phyloP scores from a whole-genome alignment of 2,329 filamentous ascomycete species.

The Geosmithia putterillii region DNA sequence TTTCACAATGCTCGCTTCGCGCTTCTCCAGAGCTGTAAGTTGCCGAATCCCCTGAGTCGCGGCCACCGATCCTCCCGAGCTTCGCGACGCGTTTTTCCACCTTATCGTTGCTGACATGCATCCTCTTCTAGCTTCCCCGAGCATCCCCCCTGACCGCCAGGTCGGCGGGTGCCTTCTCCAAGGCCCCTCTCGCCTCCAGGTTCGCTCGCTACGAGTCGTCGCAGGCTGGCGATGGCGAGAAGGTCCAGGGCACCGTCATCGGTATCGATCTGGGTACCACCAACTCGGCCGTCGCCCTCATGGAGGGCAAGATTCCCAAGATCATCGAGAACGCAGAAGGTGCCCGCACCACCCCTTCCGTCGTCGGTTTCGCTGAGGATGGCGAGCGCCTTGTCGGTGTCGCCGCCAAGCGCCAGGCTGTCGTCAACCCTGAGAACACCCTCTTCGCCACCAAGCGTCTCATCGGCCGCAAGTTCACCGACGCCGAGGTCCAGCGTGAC shows the following conservation, averaged over 20 bases:
- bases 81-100: constrained; percentile 1
- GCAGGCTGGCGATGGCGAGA: constrained; percentile 36
- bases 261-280: constrained; percentile 98
- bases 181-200: constrained; percentile 58
- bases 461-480: constrained; percentile 94
- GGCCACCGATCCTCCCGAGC: background rate
- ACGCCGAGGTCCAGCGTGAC: constrained; percentile 87
- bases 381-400: constrained; percentile 95
- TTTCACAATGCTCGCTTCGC: constrained; percentile 58
- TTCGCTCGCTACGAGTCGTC: constrained; percentile 72
- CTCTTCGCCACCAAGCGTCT: constrained; percentile 98
- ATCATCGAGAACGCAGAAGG: constrained; percentile 97
- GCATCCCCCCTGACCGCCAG: constrained; percentile 50
- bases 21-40: constrained; percentile 66
- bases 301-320: constrained; percentile 91
- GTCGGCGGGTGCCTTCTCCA: constrained; percentile 54
- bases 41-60: constrained; percentile 1
- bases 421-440: constrained; percentile 97
- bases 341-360: constrained; percentile 48
- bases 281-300: constrained; percentile 92
- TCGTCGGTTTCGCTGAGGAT: constrained; percentile 90
- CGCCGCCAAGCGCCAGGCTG: constrained; percentile 92
- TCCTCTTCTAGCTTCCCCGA: constrained; percentile 56
- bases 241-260: constrained; percentile 92
- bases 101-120: constrained; percentile 9